Evolutionary conservation across 2,329 filamentous ascomycete genomes (phyloP).

Genomic region (Samsoniella hepiali): DNA sequence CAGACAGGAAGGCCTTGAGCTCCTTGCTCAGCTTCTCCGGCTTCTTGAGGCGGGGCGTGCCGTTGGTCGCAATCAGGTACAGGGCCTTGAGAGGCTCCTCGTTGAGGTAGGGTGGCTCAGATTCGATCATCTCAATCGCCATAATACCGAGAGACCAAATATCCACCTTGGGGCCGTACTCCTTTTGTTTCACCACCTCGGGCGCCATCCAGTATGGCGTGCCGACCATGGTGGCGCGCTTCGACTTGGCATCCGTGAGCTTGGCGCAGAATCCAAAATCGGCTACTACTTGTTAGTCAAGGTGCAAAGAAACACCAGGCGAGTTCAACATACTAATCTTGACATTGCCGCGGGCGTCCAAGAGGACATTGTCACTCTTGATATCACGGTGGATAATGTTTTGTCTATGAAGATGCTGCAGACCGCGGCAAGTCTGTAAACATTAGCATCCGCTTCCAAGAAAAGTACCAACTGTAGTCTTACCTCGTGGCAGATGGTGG

Average conservation of each 20-base stretch:
- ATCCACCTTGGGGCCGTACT: conserved; percentile 96
- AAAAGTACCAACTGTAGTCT: conserved; percentile 30
- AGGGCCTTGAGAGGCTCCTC: conserved; percentile 96
- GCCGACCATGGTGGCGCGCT: conserved; percentile 98
- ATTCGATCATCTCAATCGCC: conserved; percentile 99
- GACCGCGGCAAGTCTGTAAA: conserved; percentile 81
- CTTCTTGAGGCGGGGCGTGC: conserved; percentile 94
- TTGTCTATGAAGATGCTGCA: conserved; percentile 91
- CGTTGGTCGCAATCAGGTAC: conserved; percentile 96
- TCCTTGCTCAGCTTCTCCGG: conserved; percentile 97
- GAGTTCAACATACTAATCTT: conserved; percentile 76
- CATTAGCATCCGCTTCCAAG: conserved; percentile 24
- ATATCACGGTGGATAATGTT: conserved; percentile 99
- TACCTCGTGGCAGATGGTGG: conserved; percentile 95
- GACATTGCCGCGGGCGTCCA: conserved; percentile 91
- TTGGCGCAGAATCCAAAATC: conserved; percentile 99
- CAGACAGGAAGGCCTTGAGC: conserved; percentile 92
- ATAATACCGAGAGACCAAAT: conserved; percentile 99
- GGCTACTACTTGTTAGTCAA: conserved; percentile 55
- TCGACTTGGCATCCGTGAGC: conserved; percentile 92
- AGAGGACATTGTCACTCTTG: conserved; percentile 96
- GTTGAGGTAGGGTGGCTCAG: conserved; percentile 94
- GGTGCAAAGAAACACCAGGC: background rate
- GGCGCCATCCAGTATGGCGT: conserved; percentile 99
- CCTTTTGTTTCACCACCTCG: conserved; percentile 98